Evolutionary conservation across 2,329 filamentous ascomycete genomes (phyloP).

Genomic region (Penicillium sp.): DNA sequence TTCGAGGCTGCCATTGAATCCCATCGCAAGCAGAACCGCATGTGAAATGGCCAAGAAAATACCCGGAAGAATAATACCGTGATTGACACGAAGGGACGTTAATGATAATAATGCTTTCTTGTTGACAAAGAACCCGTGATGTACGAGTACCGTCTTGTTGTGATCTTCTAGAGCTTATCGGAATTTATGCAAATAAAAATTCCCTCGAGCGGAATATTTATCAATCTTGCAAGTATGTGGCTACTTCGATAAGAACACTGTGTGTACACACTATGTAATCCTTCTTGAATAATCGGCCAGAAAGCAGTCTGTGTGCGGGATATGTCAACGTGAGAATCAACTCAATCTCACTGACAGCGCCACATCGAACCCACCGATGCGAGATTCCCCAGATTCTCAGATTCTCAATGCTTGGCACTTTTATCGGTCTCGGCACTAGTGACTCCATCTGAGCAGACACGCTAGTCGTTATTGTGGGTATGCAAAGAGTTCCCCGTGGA

Average conservation of each 20-base stretch:
- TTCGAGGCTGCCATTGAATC: slow-evolving; percentile 89
- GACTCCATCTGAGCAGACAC: neutral
- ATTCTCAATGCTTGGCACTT: slow-evolving; percentile 6
- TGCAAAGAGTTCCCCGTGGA: neutral
- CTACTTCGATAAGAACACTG: too few species aligned
- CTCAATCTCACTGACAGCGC: neutral
- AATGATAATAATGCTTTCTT: slow-evolving; percentile 17
- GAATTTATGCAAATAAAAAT: neutral
- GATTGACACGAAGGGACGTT: slow-evolving; percentile 9
- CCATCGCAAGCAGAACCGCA: slow-evolving; percentile 51
- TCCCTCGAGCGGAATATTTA: neutral
- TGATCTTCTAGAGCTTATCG: neutral
- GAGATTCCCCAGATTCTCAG: slow-evolving; percentile 2
- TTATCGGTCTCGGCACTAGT: neutral
- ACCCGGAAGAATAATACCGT: neutral
- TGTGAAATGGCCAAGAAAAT: slow-evolving; percentile 11
- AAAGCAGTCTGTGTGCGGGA: too few species aligned
- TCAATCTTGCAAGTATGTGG: neutral
- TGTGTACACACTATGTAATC: too few species aligned
- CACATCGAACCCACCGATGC: neutral
- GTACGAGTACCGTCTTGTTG: slow-evolving; percentile 13
- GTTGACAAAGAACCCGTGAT: slow-evolving; percentile 11
- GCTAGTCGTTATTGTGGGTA: slow-evolving; percentile 1
- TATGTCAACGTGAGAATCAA: neutral
- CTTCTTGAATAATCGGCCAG: neutral